Evolutionary conservation across 176 grass and related monocot genomes (phyloP).

Genomic region (Bromus sterilis): DNA sequence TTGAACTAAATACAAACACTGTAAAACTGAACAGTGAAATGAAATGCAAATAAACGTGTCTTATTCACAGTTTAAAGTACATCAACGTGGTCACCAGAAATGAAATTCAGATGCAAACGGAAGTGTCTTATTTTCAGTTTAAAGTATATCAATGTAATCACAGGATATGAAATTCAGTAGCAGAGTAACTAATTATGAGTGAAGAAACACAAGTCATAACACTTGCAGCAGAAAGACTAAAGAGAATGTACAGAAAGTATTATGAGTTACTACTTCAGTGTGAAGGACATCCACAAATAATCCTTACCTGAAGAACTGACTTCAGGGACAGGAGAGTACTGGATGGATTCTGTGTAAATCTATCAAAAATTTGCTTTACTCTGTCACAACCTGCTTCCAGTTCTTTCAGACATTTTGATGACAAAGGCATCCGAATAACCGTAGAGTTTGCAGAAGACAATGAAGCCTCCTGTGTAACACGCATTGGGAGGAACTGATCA

Average conservation of each 20-base stretch:
- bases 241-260: neutral
- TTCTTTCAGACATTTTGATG: conserved; percentile 82
- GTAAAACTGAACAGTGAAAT: neutral
- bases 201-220: neutral
- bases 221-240: conserved; percentile 2
- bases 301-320: conserved; percentile 75
- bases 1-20: neutral
- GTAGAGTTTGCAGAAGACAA: conserved; percentile 69
- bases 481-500: conserved; percentile 91
- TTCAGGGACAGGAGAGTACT: conserved; percentile 70
- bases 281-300: conserved; percentile 14
- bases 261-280: neutral
- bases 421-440: conserved; percentile 90
- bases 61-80: conserved; percentile 2
- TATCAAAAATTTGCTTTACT: conserved; percentile 84
- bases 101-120: neutral
- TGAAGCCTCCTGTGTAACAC: conserved; percentile 67
- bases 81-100: conserved; percentile 2
- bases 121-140: conserved; percentile 1
- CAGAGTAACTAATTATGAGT: neutral
- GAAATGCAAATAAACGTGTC: neutral
- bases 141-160: neutral
- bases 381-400: conserved; percentile 67
- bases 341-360: conserved; percentile 74
- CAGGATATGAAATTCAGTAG: neutral